Base-by-base conservation (phyloP, 768 basidiomycete species). In the Mycena venus region DNA sequence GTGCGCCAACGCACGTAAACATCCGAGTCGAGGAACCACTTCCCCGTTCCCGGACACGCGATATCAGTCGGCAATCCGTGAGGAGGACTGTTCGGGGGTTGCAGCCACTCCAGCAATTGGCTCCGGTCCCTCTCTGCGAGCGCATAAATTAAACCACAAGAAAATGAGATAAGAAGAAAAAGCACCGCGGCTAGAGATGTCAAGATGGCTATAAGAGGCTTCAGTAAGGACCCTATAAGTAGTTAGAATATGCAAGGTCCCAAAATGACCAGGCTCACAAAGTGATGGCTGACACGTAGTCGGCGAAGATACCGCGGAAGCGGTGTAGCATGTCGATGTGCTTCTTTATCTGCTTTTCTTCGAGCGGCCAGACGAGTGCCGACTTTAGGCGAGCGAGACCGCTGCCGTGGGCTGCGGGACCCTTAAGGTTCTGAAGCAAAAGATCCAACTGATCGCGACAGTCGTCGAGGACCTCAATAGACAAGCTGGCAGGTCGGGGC, bases 31-130 rank as follows among this genome's bases (percentile, higher is more conserved):
- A 68, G 66, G 47, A 73, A 66, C 72, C 72, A 73, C 14, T 68
- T 44, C n/a, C 72, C 72, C 1, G 72, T 73, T 21, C 72, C 72
- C n/a, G 72, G 58, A 68, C 72, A 73, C 6, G 65, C 44, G 21
- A 17, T 25, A 17, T 68, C 58, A 53, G 49, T 59, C 19, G 66
- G 66, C 31, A 58, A 7, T 6, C 40, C 27, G 29, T 56, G 59
- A 31, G 11, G 66, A 47, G 59, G 65, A 67, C 66, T 58, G 27
- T 60, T 49, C 27, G 72, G 58, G 32, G 64, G 56, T 49, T 60
- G 55, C 21, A 73, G 53, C 58, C 66, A 73, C 32, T 73, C 66
- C 47, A 73, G 17, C 25, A 68, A 23, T 40, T 59, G 56, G 34
- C 66, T 56, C 11, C 59, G 49, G 21, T 44, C 62, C 59, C 60